Evolutionary conservation across 1,139 yeast genomes (phyloP).

Genomic region (Arxiozyma slooffiae): DNA sequence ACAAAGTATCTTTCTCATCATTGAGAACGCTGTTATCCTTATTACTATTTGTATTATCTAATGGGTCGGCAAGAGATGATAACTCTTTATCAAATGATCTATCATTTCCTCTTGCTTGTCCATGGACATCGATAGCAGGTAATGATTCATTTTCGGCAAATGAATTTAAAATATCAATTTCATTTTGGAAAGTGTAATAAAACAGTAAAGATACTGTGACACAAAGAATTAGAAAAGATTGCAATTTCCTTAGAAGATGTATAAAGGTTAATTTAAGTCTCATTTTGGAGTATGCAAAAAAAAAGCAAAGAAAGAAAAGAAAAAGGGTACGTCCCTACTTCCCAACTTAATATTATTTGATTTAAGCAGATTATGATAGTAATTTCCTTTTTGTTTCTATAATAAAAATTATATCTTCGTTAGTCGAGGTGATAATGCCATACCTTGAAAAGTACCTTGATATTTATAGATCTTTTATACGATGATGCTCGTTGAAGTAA

Average conservation of each 20-base stretch:
- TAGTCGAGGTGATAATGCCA: neutral
- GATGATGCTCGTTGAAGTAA: too few species aligned
- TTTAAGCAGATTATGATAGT: neutral
- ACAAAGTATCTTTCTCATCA: neutral
- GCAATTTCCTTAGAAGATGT: conserved; percentile 9
- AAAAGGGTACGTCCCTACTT: too few species aligned
- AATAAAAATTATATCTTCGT: neutral
- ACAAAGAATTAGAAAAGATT: conserved; percentile 22
- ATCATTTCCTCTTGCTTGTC: neutral
- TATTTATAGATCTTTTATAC: too few species aligned
- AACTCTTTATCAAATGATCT: neutral
- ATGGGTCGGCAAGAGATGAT: neutral
- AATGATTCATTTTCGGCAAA: conserved; percentile 29
- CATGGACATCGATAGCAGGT: conserved; percentile 21
- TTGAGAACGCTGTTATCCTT: neutral
- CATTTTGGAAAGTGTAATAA: conserved; percentile 31
- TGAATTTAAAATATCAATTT: conserved; percentile 29
- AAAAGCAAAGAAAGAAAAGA: neutral
- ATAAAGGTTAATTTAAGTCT: neutral
- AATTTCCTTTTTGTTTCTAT: too few species aligned
- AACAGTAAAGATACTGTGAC: conserved; percentile 26
- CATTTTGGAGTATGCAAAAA: neutral
- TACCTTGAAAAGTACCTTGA: neutral
- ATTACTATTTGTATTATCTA: neutral
- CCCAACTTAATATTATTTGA: neutral